These are phyloP conservation scores for Euphrasia confusa DNA, from an alignment of 257 asterid genomes.

Conservation along the genomic window DNA sequence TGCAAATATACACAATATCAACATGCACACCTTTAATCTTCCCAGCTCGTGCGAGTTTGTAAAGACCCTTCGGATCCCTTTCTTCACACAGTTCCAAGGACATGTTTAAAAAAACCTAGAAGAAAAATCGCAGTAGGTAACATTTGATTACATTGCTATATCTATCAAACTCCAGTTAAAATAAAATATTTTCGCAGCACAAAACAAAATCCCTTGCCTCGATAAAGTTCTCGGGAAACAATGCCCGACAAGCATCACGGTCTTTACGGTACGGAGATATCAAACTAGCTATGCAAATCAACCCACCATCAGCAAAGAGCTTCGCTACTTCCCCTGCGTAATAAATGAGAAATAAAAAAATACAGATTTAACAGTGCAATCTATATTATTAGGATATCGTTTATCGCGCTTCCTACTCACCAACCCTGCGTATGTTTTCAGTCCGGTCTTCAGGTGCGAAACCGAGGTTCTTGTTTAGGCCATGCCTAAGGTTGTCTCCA, in stretches of 20 bases:
- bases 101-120: slow-evolving; percentile 85
- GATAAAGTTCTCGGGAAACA: slow-evolving; percentile 59
- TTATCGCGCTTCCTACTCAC: slow-evolving; percentile 34
- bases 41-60: slow-evolving; percentile 96
- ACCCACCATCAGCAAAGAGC: slow-evolving; percentile 97
- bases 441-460: slow-evolving; percentile 81
- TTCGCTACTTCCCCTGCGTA: slow-evolving; percentile 82
- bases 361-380: background rate
- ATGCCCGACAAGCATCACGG: slow-evolving; percentile 89
- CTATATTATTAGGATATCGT: background rate
- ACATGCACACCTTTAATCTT: slow-evolving; percentile 67
- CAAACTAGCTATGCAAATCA: slow-evolving; percentile 92
- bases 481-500: slow-evolving; percentile 96
- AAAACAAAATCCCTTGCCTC: slow-evolving; percentile 49
- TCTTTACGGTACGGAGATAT: slow-evolving; percentile 95
- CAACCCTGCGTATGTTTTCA: slow-evolving; percentile 91
- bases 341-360: background rate
- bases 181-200: slow-evolving; percentile 6
- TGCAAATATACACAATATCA: background rate
- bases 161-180: background rate
- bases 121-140: background rate
- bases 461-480: slow-evolving; percentile 85
- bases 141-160: background rate
- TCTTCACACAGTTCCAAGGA: slow-evolving; percentile 83
- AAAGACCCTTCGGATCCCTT: slow-evolving; percentile 96